phyloP scores from a whole-genome alignment of 2,329 filamentous ascomycete species.

The Ascochyta rabiei region DNA sequence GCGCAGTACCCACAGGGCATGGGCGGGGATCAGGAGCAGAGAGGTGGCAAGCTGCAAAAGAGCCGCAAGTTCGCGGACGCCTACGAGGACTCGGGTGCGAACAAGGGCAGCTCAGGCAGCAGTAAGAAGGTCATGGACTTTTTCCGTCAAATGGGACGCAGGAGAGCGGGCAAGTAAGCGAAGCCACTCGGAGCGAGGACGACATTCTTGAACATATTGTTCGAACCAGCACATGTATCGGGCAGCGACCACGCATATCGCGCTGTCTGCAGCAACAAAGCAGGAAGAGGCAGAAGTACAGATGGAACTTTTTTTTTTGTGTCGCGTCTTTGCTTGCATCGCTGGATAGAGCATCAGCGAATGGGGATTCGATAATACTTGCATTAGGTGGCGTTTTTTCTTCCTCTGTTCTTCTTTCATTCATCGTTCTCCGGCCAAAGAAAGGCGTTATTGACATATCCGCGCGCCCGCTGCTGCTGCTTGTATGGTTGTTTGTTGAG shows the following conservation, averaged over 20 bases:
- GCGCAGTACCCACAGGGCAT: constrained; percentile 51
- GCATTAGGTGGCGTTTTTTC: constrained; percentile 8
- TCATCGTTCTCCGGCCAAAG: neutral
- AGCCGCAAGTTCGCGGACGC: constrained; percentile 86
- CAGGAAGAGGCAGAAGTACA: constrained; percentile 3
- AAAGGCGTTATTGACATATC: neutral
- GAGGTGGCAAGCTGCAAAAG: constrained; percentile 73
- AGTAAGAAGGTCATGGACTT: constrained; percentile 97
- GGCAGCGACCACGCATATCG: neutral
- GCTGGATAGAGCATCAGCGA: constrained; percentile 20
- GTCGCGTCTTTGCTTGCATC: constrained; percentile 11
- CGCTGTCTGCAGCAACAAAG: constrained; percentile 2
- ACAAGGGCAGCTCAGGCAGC: constrained; percentile 63
- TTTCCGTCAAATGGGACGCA: constrained; percentile 77
- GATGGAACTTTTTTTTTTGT: constrained; percentile 5
- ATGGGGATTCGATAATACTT: constrained; percentile 13
- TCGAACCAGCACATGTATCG: constrained; percentile 6
- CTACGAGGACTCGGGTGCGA: constrained; percentile 68
- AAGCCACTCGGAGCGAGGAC: neutral
- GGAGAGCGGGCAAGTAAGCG: constrained; percentile 14
- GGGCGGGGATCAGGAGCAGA: constrained; percentile 37
- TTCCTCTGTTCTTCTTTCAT: too few relatives aligned
- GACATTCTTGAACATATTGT: constrained; percentile 11
- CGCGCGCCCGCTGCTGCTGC: neutral
- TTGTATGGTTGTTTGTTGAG: neutral